These are phyloP conservation scores for Seiridium unicorne DNA, from an alignment of 2,329 filamentous ascomycete species.

Conservation along the genomic window DNA sequence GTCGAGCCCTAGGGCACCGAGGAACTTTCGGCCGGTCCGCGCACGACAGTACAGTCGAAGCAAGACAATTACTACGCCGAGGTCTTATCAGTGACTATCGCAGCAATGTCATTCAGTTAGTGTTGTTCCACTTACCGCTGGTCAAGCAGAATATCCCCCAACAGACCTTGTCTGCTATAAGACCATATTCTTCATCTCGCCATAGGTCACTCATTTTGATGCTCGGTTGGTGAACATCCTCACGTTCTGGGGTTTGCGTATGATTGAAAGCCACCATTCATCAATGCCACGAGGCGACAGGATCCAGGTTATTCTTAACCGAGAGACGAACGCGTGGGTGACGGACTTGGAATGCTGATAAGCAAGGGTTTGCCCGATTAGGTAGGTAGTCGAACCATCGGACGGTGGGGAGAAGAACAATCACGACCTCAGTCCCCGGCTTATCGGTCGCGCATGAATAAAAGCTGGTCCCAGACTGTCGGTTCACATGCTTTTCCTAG, in stretches of 20 bases:
- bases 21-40: neutral
- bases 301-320: neutral
- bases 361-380: neutral
- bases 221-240: neutral
- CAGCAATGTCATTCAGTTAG: neutral
- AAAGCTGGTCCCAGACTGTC: neutral
- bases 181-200: neutral
- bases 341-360: neutral
- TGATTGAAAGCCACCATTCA: neutral
- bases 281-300: neutral
- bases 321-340: neutral
- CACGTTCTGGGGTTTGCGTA: neutral
- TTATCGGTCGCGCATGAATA: neutral
- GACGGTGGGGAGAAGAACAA: neutral
- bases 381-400: neutral
- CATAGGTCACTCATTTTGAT: neutral
- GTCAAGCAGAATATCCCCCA: neutral
- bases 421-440: neutral
- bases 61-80: neutral
- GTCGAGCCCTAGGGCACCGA: neutral
- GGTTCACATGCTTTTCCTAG: neutral
- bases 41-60: neutral
- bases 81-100: neutral
- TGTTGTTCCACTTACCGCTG: neutral
- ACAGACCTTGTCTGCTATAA: neutral